These are phyloP conservation scores for Teunomyces lycoperdinae DNA, from an alignment of 805 yeast species.

Conservation along the genomic window DNA sequence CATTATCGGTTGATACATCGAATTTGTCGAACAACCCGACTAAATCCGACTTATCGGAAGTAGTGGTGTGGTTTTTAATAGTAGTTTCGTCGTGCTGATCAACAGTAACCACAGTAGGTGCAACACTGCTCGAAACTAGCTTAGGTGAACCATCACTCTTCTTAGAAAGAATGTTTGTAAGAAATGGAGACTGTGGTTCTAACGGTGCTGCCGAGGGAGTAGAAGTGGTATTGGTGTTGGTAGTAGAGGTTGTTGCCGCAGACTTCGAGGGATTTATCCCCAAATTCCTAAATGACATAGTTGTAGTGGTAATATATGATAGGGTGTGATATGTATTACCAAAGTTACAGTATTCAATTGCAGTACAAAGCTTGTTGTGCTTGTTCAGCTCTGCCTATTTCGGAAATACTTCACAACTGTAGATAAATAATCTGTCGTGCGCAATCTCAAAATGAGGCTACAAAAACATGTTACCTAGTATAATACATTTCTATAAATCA, in stretches of 20 bases:
- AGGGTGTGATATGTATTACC: not conserved
- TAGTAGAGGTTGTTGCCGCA: constrained; percentile 41
- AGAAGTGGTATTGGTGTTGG: constrained; percentile 29
- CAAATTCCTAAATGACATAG: constrained; percentile 27
- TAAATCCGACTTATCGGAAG: constrained; percentile 13
- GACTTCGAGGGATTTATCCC: constrained; percentile 37
- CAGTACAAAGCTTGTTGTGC: not conserved
- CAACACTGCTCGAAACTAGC: constrained; percentile 12
- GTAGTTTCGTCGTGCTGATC: constrained; percentile 7
- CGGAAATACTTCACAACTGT: not conserved
- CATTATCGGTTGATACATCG: constrained; percentile 17
- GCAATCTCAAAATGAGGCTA: not conserved
- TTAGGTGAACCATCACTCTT: not conserved
- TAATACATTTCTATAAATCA: constrained; percentile 6
- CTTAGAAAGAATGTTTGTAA: constrained; percentile 15
- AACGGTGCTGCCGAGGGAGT: constrained; percentile 12
- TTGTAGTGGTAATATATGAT: not conserved
- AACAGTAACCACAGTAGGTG: constrained; percentile 21
- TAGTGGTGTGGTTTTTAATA: not conserved
- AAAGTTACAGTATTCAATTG: not conserved
- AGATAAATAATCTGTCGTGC: not conserved
- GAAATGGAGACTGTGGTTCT: constrained; percentile 15
- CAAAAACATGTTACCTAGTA: not conserved
- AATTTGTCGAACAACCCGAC: constrained; percentile 36
- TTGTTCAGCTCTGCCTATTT: not conserved